Evolutionary conservation across 441 rosid species (phyloP), one percentile per base, ranked within the genome.

Genomic region (Sinapis alba): DNA sequence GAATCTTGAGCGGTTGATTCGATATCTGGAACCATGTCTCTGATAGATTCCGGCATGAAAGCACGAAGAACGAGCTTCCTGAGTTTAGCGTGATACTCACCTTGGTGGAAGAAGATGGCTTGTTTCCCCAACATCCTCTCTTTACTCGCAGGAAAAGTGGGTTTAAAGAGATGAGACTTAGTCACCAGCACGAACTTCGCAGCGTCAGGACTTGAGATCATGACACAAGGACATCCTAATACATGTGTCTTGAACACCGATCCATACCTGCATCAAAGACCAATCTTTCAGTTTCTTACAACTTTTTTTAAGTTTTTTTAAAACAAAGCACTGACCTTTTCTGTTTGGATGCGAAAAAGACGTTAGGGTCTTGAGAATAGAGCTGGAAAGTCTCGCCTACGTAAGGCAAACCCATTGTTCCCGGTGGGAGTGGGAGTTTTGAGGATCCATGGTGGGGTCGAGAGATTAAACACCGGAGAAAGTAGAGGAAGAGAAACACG

Each of bases 21-120:
- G 54, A 96, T 78, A 56, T 84, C 83, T 1, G 92, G 65, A 69
- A 96, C 86, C 27, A 75, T 85, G 71, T 56, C 68, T 61, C 86
- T 79, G 79, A 88, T 88, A 0, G 97, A 65, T 32, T 89, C 90
- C 0, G 99, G 98, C 80, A 80, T 77, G 86, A 96, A 91, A 34
- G 98, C 95, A 2, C 97, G 93, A 15, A 91, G 97, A 71, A 96
- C 97, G 68, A 96, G 97, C 81, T 88, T 96, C 76, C 99, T 82
- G 59, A 96, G 65, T 71, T 91, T 86, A 70, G 83, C 41, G 68
- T 96, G 99, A 72, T 93, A 96, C 16, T 90, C 89, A 41, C 98
- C 99, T 74, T 91, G 97, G 81, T 87, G 93, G 71, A 96, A 96
- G 83, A 96, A 96, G 73, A 93, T 90, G 36, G 99, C 99, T 82